Evolutionary conservation across 2,329 filamentous ascomycete genomes (phyloP).

Genomic region (Sporothrix pseudoabietina): DNA sequence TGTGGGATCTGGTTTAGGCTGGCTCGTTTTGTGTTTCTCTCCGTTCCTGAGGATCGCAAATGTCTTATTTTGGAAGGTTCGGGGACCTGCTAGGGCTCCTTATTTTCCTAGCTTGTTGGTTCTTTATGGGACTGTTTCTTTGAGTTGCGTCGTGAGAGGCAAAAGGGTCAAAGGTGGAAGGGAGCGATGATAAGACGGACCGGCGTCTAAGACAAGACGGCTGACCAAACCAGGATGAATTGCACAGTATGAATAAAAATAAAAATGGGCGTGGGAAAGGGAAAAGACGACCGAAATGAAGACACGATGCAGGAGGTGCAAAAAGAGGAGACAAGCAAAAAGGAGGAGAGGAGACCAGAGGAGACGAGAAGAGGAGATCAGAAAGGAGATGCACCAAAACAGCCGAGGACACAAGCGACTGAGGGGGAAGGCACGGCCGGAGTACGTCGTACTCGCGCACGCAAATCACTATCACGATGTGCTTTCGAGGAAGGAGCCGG

Average conservation of each 20-base stretch:
- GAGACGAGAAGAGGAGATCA: background rate
- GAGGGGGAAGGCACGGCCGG: background rate
- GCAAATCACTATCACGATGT: constrained; percentile 4
- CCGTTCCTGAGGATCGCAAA: constrained; percentile 9
- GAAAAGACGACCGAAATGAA: constrained; percentile 21
- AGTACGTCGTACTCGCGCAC: constrained; percentile 13
- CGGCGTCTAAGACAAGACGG: background rate
- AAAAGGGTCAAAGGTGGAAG: background rate
- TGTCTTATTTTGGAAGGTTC: constrained; percentile 7
- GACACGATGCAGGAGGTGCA: constrained; percentile 25
- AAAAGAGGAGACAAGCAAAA: constrained; percentile 7
- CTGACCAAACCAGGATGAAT: background rate
- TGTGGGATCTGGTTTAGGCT: background rate
- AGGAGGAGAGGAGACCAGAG: background rate
- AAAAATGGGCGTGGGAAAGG: background rate
- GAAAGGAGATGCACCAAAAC: background rate
- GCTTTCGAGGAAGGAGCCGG: constrained; percentile 1
- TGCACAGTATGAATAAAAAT: too few relatives aligned
- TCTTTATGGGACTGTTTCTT: background rate
- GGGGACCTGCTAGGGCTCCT: too few relatives aligned
- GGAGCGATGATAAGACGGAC: background rate
- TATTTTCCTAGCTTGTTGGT: background rate
- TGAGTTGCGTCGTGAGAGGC: constrained; percentile 19
- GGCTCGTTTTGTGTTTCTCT: constrained; percentile 2
- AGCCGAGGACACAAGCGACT: constrained; percentile 13